phyloP scores from a whole-genome alignment of 169 alveolate genomes.

The Plasmodium yoelii region DNA sequence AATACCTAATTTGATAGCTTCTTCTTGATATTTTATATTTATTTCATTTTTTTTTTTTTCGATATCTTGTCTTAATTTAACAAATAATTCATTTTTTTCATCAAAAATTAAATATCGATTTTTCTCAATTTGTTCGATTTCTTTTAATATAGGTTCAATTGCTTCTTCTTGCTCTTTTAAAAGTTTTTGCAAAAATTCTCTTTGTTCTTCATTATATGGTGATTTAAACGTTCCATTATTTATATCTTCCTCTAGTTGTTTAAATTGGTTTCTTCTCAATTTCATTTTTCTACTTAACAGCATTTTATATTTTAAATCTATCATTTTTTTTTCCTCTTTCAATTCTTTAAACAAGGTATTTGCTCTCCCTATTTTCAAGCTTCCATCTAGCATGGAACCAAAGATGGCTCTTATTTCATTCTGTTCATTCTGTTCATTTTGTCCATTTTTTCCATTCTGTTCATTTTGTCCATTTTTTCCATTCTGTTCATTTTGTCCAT shows the following conservation, averaged over 20 bases:
- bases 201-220: slow-evolving; percentile 81
- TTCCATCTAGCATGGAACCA: slow-evolving; percentile 70
- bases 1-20: slow-evolving; percentile 45
- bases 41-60: slow-evolving; percentile 75
- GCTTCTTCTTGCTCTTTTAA: slow-evolving; percentile 78
- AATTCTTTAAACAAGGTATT: slow-evolving; percentile 69
- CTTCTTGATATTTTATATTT: slow-evolving; percentile 58
- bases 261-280: slow-evolving; percentile 50
- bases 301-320: slow-evolving; percentile 41
- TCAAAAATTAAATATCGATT: slow-evolving; percentile 77
- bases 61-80: slow-evolving; percentile 77
- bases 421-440: neutral
- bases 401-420: slow-evolving; percentile 37
- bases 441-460: neutral
- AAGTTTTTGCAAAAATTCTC: slow-evolving; percentile 69
- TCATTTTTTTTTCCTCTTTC: slow-evolving; percentile 61
- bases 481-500: neutral
- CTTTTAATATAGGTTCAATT: slow-evolving; percentile 76
- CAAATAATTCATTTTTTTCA: slow-evolving; percentile 80
- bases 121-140: slow-evolving; percentile 76
- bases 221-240: slow-evolving; percentile 81
- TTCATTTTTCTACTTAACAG: slow-evolving; percentile 32
- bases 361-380: slow-evolving; percentile 74
- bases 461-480: neutral
- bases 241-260: slow-evolving; percentile 39